Evolutionary conservation across 495 filamentous ascomycete genomes (phyloP).

Genomic region (Oleoguttula mirabilis): DNA sequence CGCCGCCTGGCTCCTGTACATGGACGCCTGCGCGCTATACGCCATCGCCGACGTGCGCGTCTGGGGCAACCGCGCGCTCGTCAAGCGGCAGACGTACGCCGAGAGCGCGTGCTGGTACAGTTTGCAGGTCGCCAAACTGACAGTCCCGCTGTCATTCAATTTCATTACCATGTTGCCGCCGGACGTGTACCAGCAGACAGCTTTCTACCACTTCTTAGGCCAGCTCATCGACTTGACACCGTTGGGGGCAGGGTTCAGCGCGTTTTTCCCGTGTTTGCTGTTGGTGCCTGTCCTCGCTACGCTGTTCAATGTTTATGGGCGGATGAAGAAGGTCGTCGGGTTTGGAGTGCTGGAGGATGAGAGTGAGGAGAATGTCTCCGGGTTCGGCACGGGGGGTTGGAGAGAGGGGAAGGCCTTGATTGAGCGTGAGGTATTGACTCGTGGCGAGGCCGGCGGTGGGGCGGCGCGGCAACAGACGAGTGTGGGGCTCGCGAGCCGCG

Average conservation of each 20-base stretch:
- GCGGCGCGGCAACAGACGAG: slow-evolving; percentile 1
- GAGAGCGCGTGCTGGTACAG: slow-evolving; percentile 94
- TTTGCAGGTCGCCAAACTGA: slow-evolving; percentile 75
- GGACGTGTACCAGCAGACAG: slow-evolving; percentile 52
- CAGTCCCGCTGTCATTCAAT: slow-evolving; percentile 87
- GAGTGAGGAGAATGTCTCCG: slow-evolving; percentile 54
- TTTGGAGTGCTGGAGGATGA: slow-evolving; percentile 66
- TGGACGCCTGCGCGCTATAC: slow-evolving; percentile 73
- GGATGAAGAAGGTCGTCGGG: slow-evolving; percentile 62
- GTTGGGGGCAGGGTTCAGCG: slow-evolving; percentile 72
- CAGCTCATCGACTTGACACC: slow-evolving; percentile 71
- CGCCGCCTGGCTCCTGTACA: slow-evolving; percentile 83
- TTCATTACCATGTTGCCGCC: slow-evolving; percentile 78
- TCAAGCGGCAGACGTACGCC: slow-evolving; percentile 76
- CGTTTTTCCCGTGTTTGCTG: slow-evolving; percentile 76
- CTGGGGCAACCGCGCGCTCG: slow-evolving; percentile 86
- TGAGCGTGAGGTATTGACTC: slow-evolving; percentile 56
- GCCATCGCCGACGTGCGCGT: slow-evolving; percentile 82
- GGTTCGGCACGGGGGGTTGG: slow-evolving; percentile 74
- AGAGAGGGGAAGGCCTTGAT: slow-evolving; percentile 89
- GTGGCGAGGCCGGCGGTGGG: neutral
- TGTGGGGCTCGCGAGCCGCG: slow-evolving; percentile 38
- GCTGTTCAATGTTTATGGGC: slow-evolving; percentile 75
- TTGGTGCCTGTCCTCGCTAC: slow-evolving; percentile 73
- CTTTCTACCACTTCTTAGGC: slow-evolving; percentile 81